Evolutionary conservation across 257 asterid species (phyloP), one percentile per base, ranked within the genome.

Genomic region (Solanum virginianum): DNA sequence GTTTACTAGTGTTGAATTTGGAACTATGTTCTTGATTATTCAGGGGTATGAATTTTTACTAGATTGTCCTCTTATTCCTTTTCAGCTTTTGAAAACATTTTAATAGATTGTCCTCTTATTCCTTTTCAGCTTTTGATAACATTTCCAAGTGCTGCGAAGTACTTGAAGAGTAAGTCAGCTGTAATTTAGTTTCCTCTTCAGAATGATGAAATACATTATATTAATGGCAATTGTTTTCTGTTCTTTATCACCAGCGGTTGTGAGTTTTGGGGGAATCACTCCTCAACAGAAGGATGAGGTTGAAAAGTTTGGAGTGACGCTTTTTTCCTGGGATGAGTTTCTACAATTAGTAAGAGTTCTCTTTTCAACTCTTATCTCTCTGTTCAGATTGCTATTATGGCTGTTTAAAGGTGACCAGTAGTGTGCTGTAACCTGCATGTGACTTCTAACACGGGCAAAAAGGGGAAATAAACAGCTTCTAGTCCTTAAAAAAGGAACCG

Each of bases 251-350:
- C 85, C 95, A 96, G 99, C 94, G 82, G 89, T 96, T 85, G 94
- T 96, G 82, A 93, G 99, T 92, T 96, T 96, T 82, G 99, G 98
- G 84, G 81, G 88, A 84, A 96, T 91, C 83, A 88, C 88, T 85
- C 85, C 98, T 77, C 88, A 92, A 56, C 98, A 93, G 87, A 96
- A 93, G 90, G 94, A 93, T 56, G 96, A 92, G 85, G 89, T 86
- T 79, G 94, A 89, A 85, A 92, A 93, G 22, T 88, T 70, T 89
- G 97, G 93, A 51, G 91, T 89, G 85, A 80, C 91, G 81, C 89
- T 91, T 54, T 90, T 91, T 93, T 89, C 98, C 72, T 96, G 99
- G 99, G 91, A 92, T 81, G 95, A 96, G 51, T 94, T 94, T 90
- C 80, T 94, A 86, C 89, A 89, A 86, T 51, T 90, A 94, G 99